phyloP scores from a whole-genome alignment of 202 grass and related monocot species.

The Setaria viridis region DNA sequence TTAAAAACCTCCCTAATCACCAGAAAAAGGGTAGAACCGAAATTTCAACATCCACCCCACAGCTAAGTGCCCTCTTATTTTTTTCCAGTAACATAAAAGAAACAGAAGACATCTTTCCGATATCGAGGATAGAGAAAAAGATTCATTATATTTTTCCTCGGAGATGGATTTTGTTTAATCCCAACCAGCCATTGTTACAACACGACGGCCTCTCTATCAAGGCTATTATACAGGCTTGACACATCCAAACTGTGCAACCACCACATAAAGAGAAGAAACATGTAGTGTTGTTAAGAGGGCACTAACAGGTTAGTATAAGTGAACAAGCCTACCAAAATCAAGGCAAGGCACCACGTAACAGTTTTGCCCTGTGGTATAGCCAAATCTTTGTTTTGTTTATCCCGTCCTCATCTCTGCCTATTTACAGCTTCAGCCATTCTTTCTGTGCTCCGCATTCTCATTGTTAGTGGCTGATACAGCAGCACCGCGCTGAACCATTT shows the following conservation, averaged over 20 bases:
- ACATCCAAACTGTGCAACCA: background rate
- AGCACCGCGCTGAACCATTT: constrained; percentile 60
- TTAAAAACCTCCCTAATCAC: too few relatives aligned
- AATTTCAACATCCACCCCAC: too few relatives aligned
- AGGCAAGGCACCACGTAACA: constrained; percentile 7
- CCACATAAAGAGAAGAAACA: constrained; percentile 2
- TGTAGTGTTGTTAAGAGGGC: constrained; percentile 7
- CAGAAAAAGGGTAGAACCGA: too few relatives aligned
- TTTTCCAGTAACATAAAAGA: too few relatives aligned
- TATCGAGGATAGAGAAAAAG: background rate
- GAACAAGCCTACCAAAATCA: constrained; percentile 41
- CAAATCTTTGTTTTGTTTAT: constrained; percentile 30
- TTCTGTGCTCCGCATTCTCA: constrained; percentile 39
- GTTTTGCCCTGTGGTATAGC: constrained; percentile 26
- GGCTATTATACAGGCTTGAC: constrained; percentile 3
- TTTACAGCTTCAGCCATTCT: constrained; percentile 46
- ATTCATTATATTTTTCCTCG: background rate
- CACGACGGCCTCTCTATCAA: constrained; percentile 16
- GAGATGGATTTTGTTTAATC: constrained; percentile 28
- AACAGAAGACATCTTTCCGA: background rate
- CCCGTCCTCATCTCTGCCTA: constrained; percentile 29
- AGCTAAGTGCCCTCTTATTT: too few relatives aligned
- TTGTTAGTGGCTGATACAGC: constrained; percentile 38
- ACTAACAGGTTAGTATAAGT: constrained; percentile 21
- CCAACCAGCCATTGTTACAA: constrained; percentile 31